Conservation (phyloP, 164 flowering plant species). For the Nymphaea colorata region DNA sequence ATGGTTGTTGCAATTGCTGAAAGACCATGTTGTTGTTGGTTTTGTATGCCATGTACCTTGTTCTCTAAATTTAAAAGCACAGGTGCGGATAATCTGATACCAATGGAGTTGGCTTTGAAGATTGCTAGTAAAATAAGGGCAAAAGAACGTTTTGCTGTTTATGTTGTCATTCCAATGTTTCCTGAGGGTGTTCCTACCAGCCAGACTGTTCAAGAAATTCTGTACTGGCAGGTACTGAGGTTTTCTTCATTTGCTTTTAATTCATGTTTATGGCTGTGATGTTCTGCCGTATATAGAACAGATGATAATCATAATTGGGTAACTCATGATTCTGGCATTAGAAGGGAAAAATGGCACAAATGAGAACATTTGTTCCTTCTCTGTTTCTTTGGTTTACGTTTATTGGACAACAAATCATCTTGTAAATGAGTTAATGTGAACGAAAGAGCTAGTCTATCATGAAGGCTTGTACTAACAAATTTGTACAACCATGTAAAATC, state of each 20-base stretch:
- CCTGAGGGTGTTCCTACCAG: conserved; percentile 72
- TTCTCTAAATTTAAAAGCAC: conserved; percentile 7
- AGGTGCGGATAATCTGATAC: conserved; percentile 83
- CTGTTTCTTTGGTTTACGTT: background rate
- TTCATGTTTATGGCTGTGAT: background rate
- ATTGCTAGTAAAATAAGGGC: conserved; percentile 74
- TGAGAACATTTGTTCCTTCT: too few relatives aligned
- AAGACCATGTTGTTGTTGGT: background rate
- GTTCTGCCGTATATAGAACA: too few relatives aligned
- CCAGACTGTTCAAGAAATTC: conserved; percentile 72
- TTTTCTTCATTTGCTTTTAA: background rate
- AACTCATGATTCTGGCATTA: too few relatives aligned
- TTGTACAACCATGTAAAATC: background rate
- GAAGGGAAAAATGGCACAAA: too few relatives aligned
- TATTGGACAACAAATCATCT: background rate
- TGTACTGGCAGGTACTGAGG: conserved; percentile 67
- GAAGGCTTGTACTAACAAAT: background rate
- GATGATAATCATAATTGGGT: too few relatives aligned
- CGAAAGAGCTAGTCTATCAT: too few relatives aligned
- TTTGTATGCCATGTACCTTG: background rate
- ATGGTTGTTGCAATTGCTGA: too few relatives aligned
- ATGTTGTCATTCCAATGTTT: conserved; percentile 73
- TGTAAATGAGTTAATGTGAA: background rate
- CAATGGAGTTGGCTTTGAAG: conserved; percentile 80
- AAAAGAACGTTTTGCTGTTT: conserved; percentile 75